A percentile compares a stretch with the other conserved stretches of the same genome.
Conservation (phyloP, 768 basidiomycete genomes). For the Hygrocybe punicea region DNA sequence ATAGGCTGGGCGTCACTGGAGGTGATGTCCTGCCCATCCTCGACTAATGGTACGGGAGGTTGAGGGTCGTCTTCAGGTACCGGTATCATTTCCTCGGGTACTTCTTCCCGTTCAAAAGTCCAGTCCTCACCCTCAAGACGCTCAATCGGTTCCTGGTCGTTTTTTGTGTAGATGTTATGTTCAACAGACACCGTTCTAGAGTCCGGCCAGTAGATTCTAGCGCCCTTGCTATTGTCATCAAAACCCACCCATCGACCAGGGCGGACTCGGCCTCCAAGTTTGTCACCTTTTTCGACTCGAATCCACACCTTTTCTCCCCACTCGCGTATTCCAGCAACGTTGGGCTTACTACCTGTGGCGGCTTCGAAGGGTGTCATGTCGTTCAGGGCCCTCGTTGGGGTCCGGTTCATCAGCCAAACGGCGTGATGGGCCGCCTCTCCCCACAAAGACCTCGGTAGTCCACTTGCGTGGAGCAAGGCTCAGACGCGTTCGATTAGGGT, state of each 20-base stretch:
- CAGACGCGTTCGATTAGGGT: slow-evolving; percentile 22
- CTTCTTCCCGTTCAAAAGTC: no score
- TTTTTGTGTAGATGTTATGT: slow-evolving; percentile 25
- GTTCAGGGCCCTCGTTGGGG: slow-evolving; percentile 23
- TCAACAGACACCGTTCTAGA: slow-evolving; percentile 27
- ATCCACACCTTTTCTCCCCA: slow-evolving; percentile 39
- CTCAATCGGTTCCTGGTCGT: slow-evolving; percentile 12
- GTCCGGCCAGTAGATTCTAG: slow-evolving; percentile 34
- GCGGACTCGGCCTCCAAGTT: slow-evolving; percentile 19
- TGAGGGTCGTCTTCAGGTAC: no score
- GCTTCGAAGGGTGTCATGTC: slow-evolving; percentile 17
- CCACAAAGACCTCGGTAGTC: slow-evolving; percentile 39
- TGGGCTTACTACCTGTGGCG: slow-evolving; percentile 27
- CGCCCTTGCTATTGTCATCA: slow-evolving; percentile 24
- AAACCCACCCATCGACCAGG: slow-evolving; percentile 25
- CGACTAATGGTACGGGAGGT: neutral
- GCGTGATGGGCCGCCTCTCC: slow-evolving; percentile 34
- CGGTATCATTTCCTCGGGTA: no score
- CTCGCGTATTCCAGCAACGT: slow-evolving; percentile 25
- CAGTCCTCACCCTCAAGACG: slow-evolving; percentile 29
- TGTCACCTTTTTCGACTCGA: slow-evolving; percentile 21
- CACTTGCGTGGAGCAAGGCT: slow-evolving; percentile 27
- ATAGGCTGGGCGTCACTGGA: neutral
- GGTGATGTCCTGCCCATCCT: slow-evolving; percentile 1
- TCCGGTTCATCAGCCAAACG: slow-evolving; percentile 37